These are phyloP conservation scores for Helenozyma baotianmanensis DNA, from an alignment of 805 yeast genomes.

Conservation along the genomic window DNA sequence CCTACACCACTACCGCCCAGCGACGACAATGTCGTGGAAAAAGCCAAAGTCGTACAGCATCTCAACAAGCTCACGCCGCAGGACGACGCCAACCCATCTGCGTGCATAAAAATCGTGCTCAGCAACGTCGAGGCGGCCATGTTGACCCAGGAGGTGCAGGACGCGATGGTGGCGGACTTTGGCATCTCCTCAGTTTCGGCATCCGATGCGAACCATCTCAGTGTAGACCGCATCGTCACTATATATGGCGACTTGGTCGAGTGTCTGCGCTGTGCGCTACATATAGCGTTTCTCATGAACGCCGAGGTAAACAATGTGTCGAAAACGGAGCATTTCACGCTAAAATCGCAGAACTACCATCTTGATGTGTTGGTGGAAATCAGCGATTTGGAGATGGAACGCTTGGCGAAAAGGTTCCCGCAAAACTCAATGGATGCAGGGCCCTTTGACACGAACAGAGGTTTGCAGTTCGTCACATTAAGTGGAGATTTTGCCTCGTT, in stretches of 20 bases:
- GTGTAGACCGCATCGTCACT: slow-evolving; percentile 28
- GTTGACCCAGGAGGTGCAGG: slow-evolving; percentile 13
- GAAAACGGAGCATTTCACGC: slow-evolving; percentile 21
- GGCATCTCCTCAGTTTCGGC: slow-evolving; percentile 17
- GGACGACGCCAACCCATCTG: slow-evolving; percentile 3
- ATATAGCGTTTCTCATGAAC: slow-evolving; percentile 21
- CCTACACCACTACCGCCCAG: background rate
- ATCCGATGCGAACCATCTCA: slow-evolving; percentile 19
- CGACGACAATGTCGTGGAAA: slow-evolving; percentile 16
- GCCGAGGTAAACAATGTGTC: slow-evolving; percentile 25
- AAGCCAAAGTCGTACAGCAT: slow-evolving; percentile 21
- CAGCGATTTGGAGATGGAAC: slow-evolving; percentile 3
- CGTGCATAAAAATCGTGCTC: slow-evolving; percentile 17
- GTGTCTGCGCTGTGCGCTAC: slow-evolving; percentile 24
- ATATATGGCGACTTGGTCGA: slow-evolving; percentile 22
- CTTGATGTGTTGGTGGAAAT: slow-evolving; percentile 11
- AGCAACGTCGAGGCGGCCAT: slow-evolving; percentile 24
- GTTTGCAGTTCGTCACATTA: slow-evolving; percentile 7
- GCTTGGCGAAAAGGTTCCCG: slow-evolving; percentile 2
- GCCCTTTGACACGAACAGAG: slow-evolving; percentile 6
- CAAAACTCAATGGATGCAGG: slow-evolving; percentile 5
- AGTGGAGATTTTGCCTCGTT: slow-evolving; percentile 11
- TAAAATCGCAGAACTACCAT: slow-evolving; percentile 29
- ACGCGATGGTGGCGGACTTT: slow-evolving; percentile 19
- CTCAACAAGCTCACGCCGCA: slow-evolving; percentile 15